Conservation (phyloP, 1,284 basidiomycete genomes). For the Lignosus rhinocerotis region DNA sequence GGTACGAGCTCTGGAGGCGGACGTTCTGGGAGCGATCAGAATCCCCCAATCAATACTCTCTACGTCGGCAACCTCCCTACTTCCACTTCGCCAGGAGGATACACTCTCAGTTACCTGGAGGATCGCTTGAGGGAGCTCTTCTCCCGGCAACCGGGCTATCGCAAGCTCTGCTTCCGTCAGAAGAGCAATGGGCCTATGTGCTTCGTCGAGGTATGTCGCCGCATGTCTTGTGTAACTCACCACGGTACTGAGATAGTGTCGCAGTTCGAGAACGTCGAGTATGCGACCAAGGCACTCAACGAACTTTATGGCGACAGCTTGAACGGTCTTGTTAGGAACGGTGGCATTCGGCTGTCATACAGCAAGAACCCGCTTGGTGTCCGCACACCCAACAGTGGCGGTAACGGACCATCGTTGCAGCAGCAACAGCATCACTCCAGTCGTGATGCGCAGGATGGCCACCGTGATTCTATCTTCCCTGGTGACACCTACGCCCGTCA, state of each 20-base stretch:
- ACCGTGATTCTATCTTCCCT: constrained; percentile 28
- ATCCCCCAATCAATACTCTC: constrained; percentile 92
- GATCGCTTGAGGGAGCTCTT: constrained; percentile 85
- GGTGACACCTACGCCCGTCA: constrained; percentile 43
- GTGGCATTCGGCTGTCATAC: constrained; percentile 93
- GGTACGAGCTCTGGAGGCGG: constrained; percentile 41
- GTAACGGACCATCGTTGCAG: constrained; percentile 47
- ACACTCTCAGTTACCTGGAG: constrained; percentile 80
- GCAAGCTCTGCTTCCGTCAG: constrained; percentile 91
- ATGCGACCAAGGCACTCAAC: constrained; percentile 83
- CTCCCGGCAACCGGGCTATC: constrained; percentile 77
- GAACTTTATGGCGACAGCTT: constrained; percentile 92
- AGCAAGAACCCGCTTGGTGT: constrained; percentile 94
- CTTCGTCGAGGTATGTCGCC: constrained; percentile 81
- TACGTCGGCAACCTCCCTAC: constrained; percentile 94
- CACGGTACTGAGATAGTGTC: constrained; percentile 17
- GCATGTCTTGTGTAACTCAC: neutral
- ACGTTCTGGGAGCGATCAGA: constrained; percentile 80
- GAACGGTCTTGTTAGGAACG: constrained; percentile 89
- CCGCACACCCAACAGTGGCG: constrained; percentile 71
- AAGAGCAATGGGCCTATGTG: constrained; percentile 98
- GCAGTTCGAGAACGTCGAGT: constrained; percentile 88
- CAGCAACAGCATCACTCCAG: constrained; percentile 45
- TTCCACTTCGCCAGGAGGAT: constrained; percentile 61
- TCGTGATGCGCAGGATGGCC: constrained; percentile 26